These are phyloP conservation scores for Mesotaenium endlicherianum DNA, from an alignment of 139 green algal species.

Conservation along the genomic window DNA sequence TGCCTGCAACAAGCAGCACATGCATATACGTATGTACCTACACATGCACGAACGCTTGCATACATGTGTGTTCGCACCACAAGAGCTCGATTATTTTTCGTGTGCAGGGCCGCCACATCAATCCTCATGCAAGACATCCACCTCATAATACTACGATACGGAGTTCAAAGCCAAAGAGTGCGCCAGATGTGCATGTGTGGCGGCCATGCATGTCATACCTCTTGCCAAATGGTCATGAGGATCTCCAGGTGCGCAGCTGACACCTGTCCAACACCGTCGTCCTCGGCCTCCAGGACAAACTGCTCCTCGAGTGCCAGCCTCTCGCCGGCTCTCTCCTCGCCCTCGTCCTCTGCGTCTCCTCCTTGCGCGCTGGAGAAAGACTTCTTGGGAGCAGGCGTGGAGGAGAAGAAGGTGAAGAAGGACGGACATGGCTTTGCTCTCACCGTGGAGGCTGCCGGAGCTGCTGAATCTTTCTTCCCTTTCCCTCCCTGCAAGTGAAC, in stretches of 20 bases:
- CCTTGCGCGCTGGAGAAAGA: not conserved
- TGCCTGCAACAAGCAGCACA: not conserved
- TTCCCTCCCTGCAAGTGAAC: not conserved
- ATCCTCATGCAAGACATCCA: not conserved
- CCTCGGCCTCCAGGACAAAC: not conserved
- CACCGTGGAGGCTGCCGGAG: not conserved
- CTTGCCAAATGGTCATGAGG: conserved; percentile 18
- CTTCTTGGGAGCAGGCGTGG: no score
- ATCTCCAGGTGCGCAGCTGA: conserved; percentile 2
- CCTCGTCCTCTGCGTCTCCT: not conserved
- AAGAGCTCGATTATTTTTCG: no score
- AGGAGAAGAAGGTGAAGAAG: conserved; percentile 6
- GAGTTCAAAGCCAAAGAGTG: no score
- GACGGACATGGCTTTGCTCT: conserved; percentile 1
- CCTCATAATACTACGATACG: not conserved
- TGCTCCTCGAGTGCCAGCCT: not conserved
- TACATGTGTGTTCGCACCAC: no score
- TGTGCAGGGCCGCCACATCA: not conserved
- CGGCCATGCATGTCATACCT: not conserved
- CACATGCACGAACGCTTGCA: no score
- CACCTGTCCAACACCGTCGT: not conserved
- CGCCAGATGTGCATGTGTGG: no score
- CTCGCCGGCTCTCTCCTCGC: not conserved
- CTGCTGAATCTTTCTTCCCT: not conserved
- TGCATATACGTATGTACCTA: not conserved